Base-by-base conservation (phyloP, 2,329 filamentous ascomycete genomes). In the Fusarium guadeloupense region DNA sequence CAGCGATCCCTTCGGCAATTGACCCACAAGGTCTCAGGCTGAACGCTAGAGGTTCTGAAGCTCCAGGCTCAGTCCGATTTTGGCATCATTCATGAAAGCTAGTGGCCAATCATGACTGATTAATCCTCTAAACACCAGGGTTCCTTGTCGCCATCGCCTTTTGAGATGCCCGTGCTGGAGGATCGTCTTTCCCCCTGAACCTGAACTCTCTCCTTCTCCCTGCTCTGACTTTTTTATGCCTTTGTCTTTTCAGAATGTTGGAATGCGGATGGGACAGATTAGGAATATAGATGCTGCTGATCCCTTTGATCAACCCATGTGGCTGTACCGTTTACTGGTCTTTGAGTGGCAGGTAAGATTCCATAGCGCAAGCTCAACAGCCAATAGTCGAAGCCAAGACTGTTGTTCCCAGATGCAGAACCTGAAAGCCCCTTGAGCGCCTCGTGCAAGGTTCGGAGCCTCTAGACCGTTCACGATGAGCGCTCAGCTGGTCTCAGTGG, bases 1-100 rank as follows among this genome's bases (percentile, higher is more conserved):
- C 9, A n/a, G 2, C 25, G 35, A 37, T 39, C 66, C 62, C 51
- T 60, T 17, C 43, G 30, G 40, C 34, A 49, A 38, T 33, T 34
- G 50, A 52, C 39, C 61, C 65, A 54, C 58, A 50, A 38, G 40
- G 65, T 64, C 59, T 64, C 65, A 68, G 53, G 50, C 62, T 57
- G 46, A 41, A n/a, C 31, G 23, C 66, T 67, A 64, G 43, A 38
- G n/a, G n/a, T n/a, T n/a, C n/a, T n/a, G n/a, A n/a, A n/a, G n/a
- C n/a, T n/a, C 35, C 46, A 52, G 23, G 45, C 39, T 20, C 21
- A 33, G 35, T 46, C 33, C 48, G 26, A 45, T 59, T 23, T 28
- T 23, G 51, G 45, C 39, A 46, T 34, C 44, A 28, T 30, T 40
- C 14, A 23, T 45, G 50, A 43, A 23, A 37, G 26, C 30, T 26